A percentile compares a stretch with the other conserved stretches of the same genome.
phyloP scores from a whole-genome alignment of 257 asterid genomes.

The Solanum dulcamara region DNA sequence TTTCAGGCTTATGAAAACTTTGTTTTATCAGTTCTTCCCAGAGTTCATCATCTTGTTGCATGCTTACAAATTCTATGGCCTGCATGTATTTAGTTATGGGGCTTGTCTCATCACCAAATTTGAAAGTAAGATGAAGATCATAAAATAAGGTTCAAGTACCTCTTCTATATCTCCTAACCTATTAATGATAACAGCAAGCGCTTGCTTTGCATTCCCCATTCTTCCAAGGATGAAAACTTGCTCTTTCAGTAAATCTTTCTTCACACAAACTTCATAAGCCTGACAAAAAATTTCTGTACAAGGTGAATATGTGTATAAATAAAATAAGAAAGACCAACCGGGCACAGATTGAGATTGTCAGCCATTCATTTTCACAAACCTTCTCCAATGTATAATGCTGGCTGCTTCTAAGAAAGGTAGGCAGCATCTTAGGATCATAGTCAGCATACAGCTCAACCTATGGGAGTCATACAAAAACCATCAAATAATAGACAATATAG shows the following conservation, averaged over 20 bases:
- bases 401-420: conserved; percentile 91
- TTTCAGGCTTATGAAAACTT: conserved; percentile 90
- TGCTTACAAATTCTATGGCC: conserved; percentile 95
- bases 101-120: conserved; percentile 7
- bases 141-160: conserved; percentile 25
- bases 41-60: conserved; percentile 96
- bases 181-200: conserved; percentile 83
- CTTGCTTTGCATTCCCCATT: conserved; percentile 92
- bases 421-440: conserved; percentile 81
- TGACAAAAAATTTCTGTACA: conserved; percentile 13
- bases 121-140: conserved; percentile 4
- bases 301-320: background rate
- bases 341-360: background rate
- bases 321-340: background rate
- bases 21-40: conserved; percentile 97
- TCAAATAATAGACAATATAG: background rate
- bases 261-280: conserved; percentile 90
- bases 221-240: conserved; percentile 98
- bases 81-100: conserved; percentile 23
- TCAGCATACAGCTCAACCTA: conserved; percentile 98
- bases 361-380: conserved; percentile 30
- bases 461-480: background rate
- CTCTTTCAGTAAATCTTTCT: conserved; percentile 61
- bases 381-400: conserved; percentile 96
- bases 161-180: conserved; percentile 87